Conservation (phyloP, 2,329 filamentous ascomycete genomes). For the Fusarium nematophilum region DNA sequence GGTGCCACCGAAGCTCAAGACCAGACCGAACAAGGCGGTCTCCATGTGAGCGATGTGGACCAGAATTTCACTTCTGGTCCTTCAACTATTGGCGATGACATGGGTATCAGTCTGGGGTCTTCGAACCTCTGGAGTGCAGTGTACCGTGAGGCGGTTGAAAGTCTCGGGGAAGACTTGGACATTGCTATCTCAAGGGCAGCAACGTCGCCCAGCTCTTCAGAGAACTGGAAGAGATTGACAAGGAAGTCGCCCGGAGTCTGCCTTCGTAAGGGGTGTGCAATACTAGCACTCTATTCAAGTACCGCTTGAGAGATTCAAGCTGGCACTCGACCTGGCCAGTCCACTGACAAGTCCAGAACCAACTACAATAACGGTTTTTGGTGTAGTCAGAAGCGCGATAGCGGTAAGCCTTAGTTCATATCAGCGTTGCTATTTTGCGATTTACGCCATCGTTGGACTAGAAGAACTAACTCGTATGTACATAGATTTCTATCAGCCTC, state of each 20-base stretch:
- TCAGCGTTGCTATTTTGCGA: too few species aligned
- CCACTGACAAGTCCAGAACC: conserved; percentile 40
- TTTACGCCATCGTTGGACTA: neutral
- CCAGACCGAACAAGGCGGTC: too few species aligned
- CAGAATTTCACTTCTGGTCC: neutral
- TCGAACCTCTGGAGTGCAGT: conserved; percentile 44
- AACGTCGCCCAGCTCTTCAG: conserved; percentile 40
- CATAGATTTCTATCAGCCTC: conserved; percentile 43
- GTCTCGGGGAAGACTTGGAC: conserved; percentile 40
- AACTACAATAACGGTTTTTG: conserved; percentile 38
- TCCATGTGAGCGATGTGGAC: too few species aligned
- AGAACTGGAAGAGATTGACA: conserved; percentile 40
- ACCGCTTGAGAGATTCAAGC: conserved; percentile 28
- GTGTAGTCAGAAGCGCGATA: conserved; percentile 40
- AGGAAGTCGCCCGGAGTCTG: conserved; percentile 35
- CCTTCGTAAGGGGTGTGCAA: conserved; percentile 23
- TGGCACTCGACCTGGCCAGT: conserved; percentile 25
- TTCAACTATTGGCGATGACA: neutral
- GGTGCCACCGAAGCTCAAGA: too few species aligned
- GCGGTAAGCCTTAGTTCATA: conserved; percentile 38
- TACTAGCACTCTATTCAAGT: conserved; percentile 23
- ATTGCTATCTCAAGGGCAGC: conserved; percentile 41
- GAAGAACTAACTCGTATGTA: neutral
- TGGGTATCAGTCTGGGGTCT: neutral
- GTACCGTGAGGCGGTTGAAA: conserved; percentile 43